These are phyloP conservation scores for Craterostigma plantagineum DNA, from an alignment of 257 asterid species.

Conservation along the genomic window DNA sequence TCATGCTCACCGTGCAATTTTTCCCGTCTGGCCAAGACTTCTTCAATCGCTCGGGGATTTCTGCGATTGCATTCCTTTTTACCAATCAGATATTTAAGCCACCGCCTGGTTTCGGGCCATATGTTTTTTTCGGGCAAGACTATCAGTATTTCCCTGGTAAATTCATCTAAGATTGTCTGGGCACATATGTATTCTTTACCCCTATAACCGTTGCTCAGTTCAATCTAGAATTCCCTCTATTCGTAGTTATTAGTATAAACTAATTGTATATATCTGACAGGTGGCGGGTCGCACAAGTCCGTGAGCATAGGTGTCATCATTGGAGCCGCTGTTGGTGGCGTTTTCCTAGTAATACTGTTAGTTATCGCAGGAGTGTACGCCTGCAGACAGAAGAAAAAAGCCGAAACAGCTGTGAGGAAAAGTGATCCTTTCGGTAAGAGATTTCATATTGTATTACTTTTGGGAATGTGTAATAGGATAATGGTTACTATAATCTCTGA, in stretches of 20 bases:
- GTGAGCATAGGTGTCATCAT: conserved; percentile 23
- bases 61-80: conserved; percentile 37
- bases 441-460: not conserved
- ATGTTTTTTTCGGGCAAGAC: conserved; percentile 20
- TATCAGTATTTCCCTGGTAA: conserved; percentile 45
- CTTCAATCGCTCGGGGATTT: conserved; percentile 49
- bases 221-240: no score
- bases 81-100: conserved; percentile 88
- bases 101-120: conserved; percentile 54
- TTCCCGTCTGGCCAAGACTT: conserved; percentile 41
- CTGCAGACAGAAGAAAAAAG: conserved; percentile 48
- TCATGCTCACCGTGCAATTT: conserved; percentile 26
- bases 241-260: not conserved
- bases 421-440: conserved; percentile 66
- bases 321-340: conserved; percentile 75
- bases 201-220: no score
- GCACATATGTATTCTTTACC: not conserved
- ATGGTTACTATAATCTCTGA: not conserved
- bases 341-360: conserved; percentile 33
- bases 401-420: conserved; percentile 41
- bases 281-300: conserved; percentile 23
- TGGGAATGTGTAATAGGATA: not conserved
- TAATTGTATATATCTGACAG: conserved; percentile 4
- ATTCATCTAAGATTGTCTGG: conserved; percentile 1
- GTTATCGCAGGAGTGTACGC: conserved; percentile 64